These are phyloP conservation scores for Juglanconis sp. DNA, from an alignment of 2,329 filamentous ascomycete genomes.

Conservation along the genomic window DNA sequence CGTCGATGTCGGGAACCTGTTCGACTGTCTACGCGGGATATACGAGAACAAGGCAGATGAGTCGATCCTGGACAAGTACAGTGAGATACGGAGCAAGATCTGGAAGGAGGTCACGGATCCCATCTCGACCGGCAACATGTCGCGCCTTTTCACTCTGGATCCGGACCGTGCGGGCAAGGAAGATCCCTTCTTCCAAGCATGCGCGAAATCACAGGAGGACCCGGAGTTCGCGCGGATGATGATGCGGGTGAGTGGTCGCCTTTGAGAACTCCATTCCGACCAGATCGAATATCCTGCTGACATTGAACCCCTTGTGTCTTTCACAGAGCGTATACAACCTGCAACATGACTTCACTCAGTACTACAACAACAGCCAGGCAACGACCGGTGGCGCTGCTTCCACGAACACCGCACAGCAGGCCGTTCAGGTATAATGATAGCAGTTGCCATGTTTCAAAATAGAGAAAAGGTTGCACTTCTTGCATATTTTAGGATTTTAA, in stretches of 20 bases:
- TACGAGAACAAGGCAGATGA: background rate
- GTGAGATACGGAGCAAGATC: background rate
- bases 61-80: slow-evolving; percentile 6
- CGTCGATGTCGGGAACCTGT: slow-evolving; percentile 3
- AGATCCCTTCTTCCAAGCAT: background rate
- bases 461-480: too few species aligned
- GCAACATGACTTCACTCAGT: background rate
- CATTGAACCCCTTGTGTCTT: background rate
- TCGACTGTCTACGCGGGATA: background rate
- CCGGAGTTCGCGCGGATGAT: too few species aligned
- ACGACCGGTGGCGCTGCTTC: too few species aligned
- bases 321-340: background rate
- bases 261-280: too few species aligned
- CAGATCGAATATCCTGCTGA: too few species aligned
- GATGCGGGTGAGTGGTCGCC: too few species aligned
- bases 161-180: background rate
- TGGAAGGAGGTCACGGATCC: slow-evolving; percentile 2
- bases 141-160: background rate
- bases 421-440: background rate
- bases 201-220: background rate
- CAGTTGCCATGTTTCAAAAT: too few species aligned
- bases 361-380: background rate
- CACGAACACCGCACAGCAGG: too few species aligned
- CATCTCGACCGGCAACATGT: background rate
- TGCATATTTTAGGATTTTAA: too few species aligned